Percentiles rank a stretch among this genome's conserved stretches.
Evolutionary conservation across 257 asterid species (phyloP).

Genomic region (Primulina tabacum): DNA sequence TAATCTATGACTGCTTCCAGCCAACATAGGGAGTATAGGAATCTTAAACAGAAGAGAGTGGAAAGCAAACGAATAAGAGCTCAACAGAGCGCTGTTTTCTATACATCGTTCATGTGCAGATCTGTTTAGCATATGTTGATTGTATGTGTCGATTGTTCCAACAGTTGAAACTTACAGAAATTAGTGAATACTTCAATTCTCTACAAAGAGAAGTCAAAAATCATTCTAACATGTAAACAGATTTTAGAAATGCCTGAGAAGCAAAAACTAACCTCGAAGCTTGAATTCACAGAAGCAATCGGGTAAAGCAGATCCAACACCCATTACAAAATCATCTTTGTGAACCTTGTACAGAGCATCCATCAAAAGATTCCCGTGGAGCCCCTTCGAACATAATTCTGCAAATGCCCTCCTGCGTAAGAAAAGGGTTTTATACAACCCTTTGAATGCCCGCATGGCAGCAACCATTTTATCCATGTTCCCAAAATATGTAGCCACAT

Average conservation of each 20-base stretch:
- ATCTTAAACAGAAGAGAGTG: no score
- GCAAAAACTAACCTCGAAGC: slow-evolving; percentile 30
- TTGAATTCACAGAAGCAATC: slow-evolving; percentile 89
- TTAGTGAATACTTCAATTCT: not conserved
- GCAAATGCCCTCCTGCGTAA: slow-evolving; percentile 71
- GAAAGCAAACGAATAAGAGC: no score
- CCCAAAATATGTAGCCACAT: slow-evolving; percentile 84
- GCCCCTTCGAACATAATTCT: slow-evolving; percentile 52
- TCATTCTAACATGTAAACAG: not conserved
- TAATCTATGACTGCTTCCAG: no score
- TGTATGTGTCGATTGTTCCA: no score
- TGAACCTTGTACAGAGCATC: slow-evolving; percentile 81
- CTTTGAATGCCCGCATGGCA: slow-evolving; percentile 81
- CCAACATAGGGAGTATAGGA: no score
- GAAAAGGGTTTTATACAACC: slow-evolving; percentile 65
- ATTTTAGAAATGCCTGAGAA: not conserved
- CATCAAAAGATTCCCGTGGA: slow-evolving; percentile 45
- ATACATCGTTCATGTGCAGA: no score
- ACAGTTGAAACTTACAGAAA: not conserved
- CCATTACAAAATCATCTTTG: slow-evolving; percentile 80
- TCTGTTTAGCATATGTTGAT: not conserved
- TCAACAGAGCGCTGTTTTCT: not conserved
- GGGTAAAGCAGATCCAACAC: slow-evolving; percentile 86
- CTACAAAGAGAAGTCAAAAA: not conserved
- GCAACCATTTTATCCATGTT: slow-evolving; percentile 99